Conservation (phyloP, 176 grass and related monocot species). For the Saccharum spontaneum region DNA sequence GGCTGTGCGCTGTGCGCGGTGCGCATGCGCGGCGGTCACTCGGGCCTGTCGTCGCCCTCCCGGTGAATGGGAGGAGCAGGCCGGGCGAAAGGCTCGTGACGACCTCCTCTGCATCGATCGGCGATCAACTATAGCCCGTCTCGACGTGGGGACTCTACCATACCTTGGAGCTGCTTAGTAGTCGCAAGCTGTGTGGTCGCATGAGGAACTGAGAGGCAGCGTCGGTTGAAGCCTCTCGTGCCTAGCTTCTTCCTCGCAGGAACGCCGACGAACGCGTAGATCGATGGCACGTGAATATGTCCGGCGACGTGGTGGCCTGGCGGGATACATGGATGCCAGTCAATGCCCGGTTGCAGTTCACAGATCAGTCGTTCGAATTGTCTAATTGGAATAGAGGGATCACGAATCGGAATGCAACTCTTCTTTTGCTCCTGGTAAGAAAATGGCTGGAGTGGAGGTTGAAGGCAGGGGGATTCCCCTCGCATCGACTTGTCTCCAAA, state of each 20-base stretch:
- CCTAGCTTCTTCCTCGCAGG: no score
- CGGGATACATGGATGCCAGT: background rate
- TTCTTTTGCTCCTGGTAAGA: background rate
- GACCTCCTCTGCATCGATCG: background rate
- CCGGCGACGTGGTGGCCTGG: background rate
- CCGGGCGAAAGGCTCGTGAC: background rate
- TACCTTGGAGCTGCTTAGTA: no score
- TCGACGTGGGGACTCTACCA: no score
- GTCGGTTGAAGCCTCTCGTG: no score
- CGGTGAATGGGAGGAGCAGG: conserved; percentile 7
- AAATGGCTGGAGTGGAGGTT: background rate
- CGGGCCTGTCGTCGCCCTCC: background rate
- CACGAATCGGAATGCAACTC: background rate
- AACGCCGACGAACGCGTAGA: background rate
- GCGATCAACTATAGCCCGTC: background rate
- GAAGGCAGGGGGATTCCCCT: background rate
- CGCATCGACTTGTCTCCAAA: background rate
- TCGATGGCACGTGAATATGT: background rate
- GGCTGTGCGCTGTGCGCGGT: background rate
- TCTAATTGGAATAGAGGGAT: background rate
- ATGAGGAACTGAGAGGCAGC: no score
- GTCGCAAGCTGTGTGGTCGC: no score
- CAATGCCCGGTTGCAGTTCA: background rate
- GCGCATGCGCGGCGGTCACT: background rate
- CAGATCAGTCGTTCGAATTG: background rate